These are phyloP conservation scores for Zizania latifolia DNA, from an alignment of 176 grass and related monocot genomes.

Conservation along the genomic window DNA sequence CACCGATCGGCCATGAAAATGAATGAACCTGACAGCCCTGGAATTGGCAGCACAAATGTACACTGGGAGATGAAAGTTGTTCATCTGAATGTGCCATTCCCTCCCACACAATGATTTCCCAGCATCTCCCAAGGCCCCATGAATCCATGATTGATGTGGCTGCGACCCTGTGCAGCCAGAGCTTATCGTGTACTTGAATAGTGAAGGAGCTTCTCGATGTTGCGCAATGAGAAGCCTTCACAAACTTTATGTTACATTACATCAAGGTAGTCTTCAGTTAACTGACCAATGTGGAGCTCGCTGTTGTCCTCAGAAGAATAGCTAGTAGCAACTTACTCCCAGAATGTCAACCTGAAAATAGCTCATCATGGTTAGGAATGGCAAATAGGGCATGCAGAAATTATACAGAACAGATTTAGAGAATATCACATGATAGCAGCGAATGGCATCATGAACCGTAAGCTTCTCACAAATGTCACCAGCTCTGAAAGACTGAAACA, in stretches of 20 bases:
- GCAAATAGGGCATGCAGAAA: background rate
- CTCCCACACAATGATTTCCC: constrained; percentile 79
- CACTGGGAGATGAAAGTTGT: constrained; percentile 94
- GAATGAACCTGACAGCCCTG: constrained; percentile 65
- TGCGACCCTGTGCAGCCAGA: constrained; percentile 81
- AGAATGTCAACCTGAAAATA: constrained; percentile 76
- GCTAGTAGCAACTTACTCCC: constrained; percentile 95
- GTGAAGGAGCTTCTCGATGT: constrained; percentile 73
- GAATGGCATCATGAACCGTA: background rate
- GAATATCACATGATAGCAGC: background rate
- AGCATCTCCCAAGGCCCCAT: constrained; percentile 90
- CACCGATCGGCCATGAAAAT: constrained; percentile 98
- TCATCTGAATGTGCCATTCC: constrained; percentile 64
- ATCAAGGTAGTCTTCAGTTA: constrained; percentile 87
- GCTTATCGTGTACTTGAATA: constrained; percentile 92
- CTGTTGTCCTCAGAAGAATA: constrained; percentile 95
- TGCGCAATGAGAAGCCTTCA: constrained; percentile 58
- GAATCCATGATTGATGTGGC: constrained; percentile 74
- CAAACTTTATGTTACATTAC: constrained; percentile 52
- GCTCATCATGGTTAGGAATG: constrained; percentile 12
- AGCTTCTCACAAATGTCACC: background rate
- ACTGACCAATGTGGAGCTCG: constrained; percentile 71
- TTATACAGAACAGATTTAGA: background rate
- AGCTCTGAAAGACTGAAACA: background rate
- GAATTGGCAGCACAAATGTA: constrained; percentile 75